Evolutionary conservation across 108 stramenopile species (phyloP), one percentile per base, ranked within the genome.

Genomic region (Cyclotella kingstonii): DNA sequence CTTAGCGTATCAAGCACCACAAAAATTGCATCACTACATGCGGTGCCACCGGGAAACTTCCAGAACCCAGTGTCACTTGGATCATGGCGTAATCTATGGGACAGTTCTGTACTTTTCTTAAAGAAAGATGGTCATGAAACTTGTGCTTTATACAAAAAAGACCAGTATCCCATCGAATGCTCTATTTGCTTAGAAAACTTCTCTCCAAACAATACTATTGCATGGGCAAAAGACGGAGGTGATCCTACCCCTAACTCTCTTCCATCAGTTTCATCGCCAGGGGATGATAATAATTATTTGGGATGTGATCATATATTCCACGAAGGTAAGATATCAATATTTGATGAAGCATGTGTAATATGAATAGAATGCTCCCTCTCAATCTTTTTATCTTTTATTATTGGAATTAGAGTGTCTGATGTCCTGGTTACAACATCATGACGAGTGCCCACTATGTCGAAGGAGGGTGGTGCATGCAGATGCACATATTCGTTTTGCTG

Each of bases 251-350:
- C 22, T 39, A 55, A 28, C 30, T 44, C 45, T 12, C 14, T 0
- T 9, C 2, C 44, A n/a, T 1, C 65, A 27, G 7, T 15, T 7
- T 8, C 60, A n/a, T 5, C 12, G 28, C 18, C 27, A 62, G 1
- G n/a, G n/a, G 18, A 5, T 23, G 33, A 3, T 15, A 29, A 1
- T 4, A 11, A 3, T 31, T 11, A 36, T 45, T 18, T 29, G 48
- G 73, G 65, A 9, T 77, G 76, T 36, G 71, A 60, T 61, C 76
- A 77, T 35, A 72, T 77, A 18, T 77, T 73, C 41, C 76, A 77
- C 44, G 22, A 68, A 38, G 35, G 52, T 53, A 19, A 53, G 33
- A 3, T 17, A n/a, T n/a, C n/a, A n/a, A n/a, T n/a, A n/a, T n/a
- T n/a, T n/a, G n/a, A n/a, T n/a, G n/a, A n/a, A n/a, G n/a, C n/a